Base-by-base conservation (phyloP, 116 monocot species). In the Trichopus zeylanicus region DNA sequence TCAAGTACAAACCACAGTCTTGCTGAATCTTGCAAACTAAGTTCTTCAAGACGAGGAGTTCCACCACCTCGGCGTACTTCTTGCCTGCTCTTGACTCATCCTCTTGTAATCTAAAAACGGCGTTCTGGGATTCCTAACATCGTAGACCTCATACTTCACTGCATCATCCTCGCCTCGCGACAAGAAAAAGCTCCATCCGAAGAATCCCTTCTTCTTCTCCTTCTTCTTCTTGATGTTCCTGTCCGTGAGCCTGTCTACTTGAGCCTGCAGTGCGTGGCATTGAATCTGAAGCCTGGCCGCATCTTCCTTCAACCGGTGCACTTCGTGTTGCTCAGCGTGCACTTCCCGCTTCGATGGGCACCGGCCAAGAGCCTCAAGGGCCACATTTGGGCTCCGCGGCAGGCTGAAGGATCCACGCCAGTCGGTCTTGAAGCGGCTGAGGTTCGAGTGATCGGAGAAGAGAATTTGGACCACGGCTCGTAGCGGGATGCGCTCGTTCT, bases 401-500 rank as follows among this genome's bases (percentile, higher is more conserved):
- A 77, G 75, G 33, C 48, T 58, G 52, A 81, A 67, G 5, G 80
- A 78, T 3, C 72, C 77, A 33, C 71, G 51, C 68, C 73, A 72
- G 8, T 80, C 77, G 29, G 56, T 38, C 26, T 56, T 29, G 1
- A 59, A 48, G 7, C 93, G 71, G 63, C 56, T 68, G 23, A 88
- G 63, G 63, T 78, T 81, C 26, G 63, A 54, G 32, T 87, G 74
- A 59, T 93, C 85, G 6, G 88, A 81, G 68, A 85, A 78, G 59
- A 88, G 79, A 0, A 93, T 80, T 52, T 85, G 85, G 46, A 93
- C 61, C 2, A 73, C 85, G 3, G 80, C 71, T 0, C 93, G 81
- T 30, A 93, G 72, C 0, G 93, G 93, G 48, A 93, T 72, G 60
- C 93, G 82, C 35, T 88, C 85, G 72, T 88, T 93, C 64, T 82